Evolutionary conservation across 2,329 filamentous ascomycete genomes (phyloP).

Genomic region (Trematosphaeria pertusa): DNA sequence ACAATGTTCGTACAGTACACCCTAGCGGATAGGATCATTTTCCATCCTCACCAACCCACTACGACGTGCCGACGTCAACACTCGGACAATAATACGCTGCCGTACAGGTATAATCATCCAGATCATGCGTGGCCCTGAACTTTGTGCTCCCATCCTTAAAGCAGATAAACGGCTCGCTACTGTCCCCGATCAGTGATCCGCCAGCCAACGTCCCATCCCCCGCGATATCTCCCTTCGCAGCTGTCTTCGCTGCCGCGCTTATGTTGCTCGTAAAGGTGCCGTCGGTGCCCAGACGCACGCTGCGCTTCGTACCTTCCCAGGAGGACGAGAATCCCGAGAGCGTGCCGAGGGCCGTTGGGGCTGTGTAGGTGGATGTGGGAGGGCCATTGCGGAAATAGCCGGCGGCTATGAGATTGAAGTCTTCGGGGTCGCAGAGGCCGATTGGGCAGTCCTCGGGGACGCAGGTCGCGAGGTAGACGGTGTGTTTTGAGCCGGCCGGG

Average conservation of each 20-base stretch:
- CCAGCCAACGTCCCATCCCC: slow-evolving; percentile 20
- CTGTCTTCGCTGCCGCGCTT: slow-evolving; percentile 7
- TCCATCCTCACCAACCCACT: slow-evolving; percentile 1
- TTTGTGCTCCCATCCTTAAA: slow-evolving; percentile 25
- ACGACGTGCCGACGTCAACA: not conserved
- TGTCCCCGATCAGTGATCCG: not conserved
- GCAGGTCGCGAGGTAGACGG: slow-evolving; percentile 23
- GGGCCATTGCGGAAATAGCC: slow-evolving; percentile 19
- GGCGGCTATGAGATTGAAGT: slow-evolving; percentile 15
- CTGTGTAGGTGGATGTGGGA: slow-evolving; percentile 6
- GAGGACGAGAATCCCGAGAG: slow-evolving; percentile 1
- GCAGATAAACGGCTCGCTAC: slow-evolving; percentile 22
- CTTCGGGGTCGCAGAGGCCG: slow-evolving; percentile 19
- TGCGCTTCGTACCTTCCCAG: slow-evolving; percentile 22
- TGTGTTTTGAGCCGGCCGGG: slow-evolving; percentile 25
- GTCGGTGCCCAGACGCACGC: slow-evolving; percentile 13
- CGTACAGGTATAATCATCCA: slow-evolving; percentile 22
- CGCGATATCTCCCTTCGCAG: slow-evolving; percentile 20
- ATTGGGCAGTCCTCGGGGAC: slow-evolving; percentile 19
- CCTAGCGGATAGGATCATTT: no score
- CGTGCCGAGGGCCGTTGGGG: slow-evolving; percentile 6
- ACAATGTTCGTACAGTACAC: not conserved
- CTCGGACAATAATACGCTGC: slow-evolving; percentile 26
- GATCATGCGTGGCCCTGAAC: slow-evolving; percentile 15
- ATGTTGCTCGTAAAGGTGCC: slow-evolving; percentile 21